Conservation (phyloP, 1,139 yeast species). For the Dujonia santamariae region DNA sequence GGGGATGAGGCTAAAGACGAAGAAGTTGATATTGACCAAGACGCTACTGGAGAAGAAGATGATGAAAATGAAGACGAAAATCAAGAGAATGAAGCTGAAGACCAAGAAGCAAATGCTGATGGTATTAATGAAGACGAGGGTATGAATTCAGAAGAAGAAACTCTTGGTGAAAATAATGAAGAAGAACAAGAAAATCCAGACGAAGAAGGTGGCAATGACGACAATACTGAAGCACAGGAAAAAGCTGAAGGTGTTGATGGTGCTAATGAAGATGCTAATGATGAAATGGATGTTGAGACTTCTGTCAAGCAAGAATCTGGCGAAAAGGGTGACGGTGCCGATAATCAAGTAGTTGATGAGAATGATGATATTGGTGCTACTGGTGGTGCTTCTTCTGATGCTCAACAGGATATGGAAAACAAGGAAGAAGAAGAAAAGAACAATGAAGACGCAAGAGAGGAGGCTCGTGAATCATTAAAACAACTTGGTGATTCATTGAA, state of each 20-base stretch:
- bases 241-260: conserved; percentile 44
- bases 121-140: conserved; percentile 25
- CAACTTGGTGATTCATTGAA: conserved; percentile 88
- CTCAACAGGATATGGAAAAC: conserved; percentile 41
- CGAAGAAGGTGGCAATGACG: conserved; percentile 23
- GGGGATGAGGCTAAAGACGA: conserved; percentile 19
- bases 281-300: conserved; percentile 56
- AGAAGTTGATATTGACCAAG: conserved; percentile 19
- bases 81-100: conserved; percentile 21
- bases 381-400: conserved; percentile 56
- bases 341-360: conserved; percentile 63
- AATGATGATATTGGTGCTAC: conserved; percentile 68
- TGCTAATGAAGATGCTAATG: conserved; percentile 49
- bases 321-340: conserved; percentile 73
- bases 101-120: conserved; percentile 16
- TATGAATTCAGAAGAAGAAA: conserved; percentile 17
- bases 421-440: conserved; percentile 25
- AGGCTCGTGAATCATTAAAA: conserved; percentile 77
- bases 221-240: conserved; percentile 24
- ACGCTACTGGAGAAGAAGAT: conserved; percentile 13
- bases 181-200: conserved; percentile 17
- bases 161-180: conserved; percentile 14
- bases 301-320: conserved; percentile 75
- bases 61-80: conserved; percentile 16
- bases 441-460: conserved; percentile 63